Evolutionary conservation across 495 filamentous ascomycete species (phyloP), one percentile per base, ranked within the genome.

Genomic region (Penicillium herquei): DNA sequence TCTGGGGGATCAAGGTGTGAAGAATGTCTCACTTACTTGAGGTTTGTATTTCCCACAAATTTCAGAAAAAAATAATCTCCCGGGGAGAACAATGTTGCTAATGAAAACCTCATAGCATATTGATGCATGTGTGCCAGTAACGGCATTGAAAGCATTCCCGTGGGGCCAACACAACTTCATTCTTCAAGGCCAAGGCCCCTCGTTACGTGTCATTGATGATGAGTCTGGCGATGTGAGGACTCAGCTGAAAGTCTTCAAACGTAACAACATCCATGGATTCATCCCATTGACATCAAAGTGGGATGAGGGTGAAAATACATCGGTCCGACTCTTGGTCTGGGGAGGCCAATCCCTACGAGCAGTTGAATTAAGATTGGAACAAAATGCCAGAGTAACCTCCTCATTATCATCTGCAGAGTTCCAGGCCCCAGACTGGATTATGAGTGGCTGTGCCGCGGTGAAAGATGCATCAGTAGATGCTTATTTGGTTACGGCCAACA

Each of bases 401-500:
- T 52, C 42, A n/a, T 39, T 62, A 21, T 57, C 64, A 17, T 74
- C 68, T 55, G 61, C 69, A 8, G 76, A 78, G 40, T 71, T 66
- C 51, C 63, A 57, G 26, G 81, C 81, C 11, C 75, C 83, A 4
- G 93, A 97, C 66, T 96, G 93, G 92, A 87, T 96, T 49, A 78
- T 95, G 56, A 85, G 90, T 64, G 86, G 83, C n/a, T 78, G 82
- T 31, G 67, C 70, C 17, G 64, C 72, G 43, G 44, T 51, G 17
- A 40, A 58, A 33, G 57, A 63, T 42, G 56, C 52, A 37, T 48
- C 47, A 14, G 46, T 56, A 14, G 57, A 55, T 42, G 62, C 60
- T 12, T 77, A 69, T 53, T 65, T 93, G 9, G 75, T 96, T 34
- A 96, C 92, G 0, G 90, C 93, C 4, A 94, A 97, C 67, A 96